A percentile compares a stretch with the other conserved stretches of the same genome.
Evolutionary conservation across 495 filamentous ascomycete species (phyloP).

Genomic region (Aspergillus hancockii): DNA sequence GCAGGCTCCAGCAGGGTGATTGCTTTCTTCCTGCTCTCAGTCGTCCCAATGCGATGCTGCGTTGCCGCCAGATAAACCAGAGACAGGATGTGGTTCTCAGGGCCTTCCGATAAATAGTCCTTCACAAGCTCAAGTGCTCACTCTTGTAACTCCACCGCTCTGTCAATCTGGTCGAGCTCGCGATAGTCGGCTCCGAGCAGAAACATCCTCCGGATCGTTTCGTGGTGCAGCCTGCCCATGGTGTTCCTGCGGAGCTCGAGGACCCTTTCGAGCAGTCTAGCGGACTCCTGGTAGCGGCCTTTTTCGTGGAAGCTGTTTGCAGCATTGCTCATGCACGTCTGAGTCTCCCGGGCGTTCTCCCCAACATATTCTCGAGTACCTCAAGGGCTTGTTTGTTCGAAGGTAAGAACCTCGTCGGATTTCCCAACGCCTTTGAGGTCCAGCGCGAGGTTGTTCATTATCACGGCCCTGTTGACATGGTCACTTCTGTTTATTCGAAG

Average conservation of each 20-base stretch:
- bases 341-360: neutral
- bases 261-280: neutral
- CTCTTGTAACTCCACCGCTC: neutral
- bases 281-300: neutral
- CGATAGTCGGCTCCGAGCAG: slow-evolving; percentile 3
- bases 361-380: neutral
- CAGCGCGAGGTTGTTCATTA: slow-evolving; percentile 3
- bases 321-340: slow-evolving; percentile 5
- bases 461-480: neutral
- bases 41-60: neutral
- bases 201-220: slow-evolving; percentile 1
- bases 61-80: slow-evolving; percentile 1
- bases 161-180: neutral
- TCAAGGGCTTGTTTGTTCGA: slow-evolving; percentile 2
- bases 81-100: neutral
- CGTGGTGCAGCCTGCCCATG: neutral
- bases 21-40: neutral
- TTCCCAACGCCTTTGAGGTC: slow-evolving; percentile 2
- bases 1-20: neutral
- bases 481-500: neutral
- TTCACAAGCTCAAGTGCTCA: neutral
- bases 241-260: neutral
- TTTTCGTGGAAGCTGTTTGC: slow-evolving; percentile 2
- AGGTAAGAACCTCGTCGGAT: neutral
- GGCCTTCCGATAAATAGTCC: neutral